A percentile compares a stretch with the other conserved stretches of the same genome.
Evolutionary conservation across 208 protist species (phyloP).

Genomic region (Polymyxa betae): DNA sequence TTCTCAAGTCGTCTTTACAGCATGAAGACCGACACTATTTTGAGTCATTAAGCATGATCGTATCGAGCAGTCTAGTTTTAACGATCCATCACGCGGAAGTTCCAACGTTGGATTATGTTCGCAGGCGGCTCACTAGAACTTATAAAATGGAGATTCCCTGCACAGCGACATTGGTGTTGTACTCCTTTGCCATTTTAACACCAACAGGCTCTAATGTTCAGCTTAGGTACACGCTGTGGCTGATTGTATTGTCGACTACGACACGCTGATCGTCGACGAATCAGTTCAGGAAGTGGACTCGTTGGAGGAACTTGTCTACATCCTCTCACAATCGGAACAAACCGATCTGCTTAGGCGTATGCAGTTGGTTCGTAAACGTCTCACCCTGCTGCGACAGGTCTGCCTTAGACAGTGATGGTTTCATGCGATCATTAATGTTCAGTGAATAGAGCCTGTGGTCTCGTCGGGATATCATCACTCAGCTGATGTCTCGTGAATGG

Average conservation of each 20-base stretch:
- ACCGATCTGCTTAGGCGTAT: constrained; percentile 24
- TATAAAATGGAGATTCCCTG: neutral
- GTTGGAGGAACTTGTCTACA: constrained; percentile 38
- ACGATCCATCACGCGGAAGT: neutral
- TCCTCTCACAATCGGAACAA: constrained; percentile 32
- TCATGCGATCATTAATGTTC: neutral
- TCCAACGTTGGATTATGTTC: constrained; percentile 1
- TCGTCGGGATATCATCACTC: neutral
- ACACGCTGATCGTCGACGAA: constrained; percentile 41
- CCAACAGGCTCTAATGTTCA: neutral
- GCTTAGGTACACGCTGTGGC: neutral
- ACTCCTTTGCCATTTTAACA: neutral
- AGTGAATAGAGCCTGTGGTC: constrained; percentile 22
- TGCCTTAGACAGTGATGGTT: neutral
- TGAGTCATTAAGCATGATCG: neutral
- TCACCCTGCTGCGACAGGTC: constrained; percentile 4
- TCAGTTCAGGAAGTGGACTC: constrained; percentile 29
- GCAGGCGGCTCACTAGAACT: neutral
- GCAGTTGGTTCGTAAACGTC: neutral
- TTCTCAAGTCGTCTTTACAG: neutral
- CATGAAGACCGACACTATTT: neutral
- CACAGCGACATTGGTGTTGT: neutral
- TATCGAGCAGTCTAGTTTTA: constrained; percentile 13
- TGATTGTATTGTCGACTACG: constrained; percentile 52
- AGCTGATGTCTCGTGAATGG: constrained; percentile 45